These are phyloP conservation scores for Talaromyces piceae DNA, from an alignment of 2,329 filamentous ascomycete species.

Conservation along the genomic window DNA sequence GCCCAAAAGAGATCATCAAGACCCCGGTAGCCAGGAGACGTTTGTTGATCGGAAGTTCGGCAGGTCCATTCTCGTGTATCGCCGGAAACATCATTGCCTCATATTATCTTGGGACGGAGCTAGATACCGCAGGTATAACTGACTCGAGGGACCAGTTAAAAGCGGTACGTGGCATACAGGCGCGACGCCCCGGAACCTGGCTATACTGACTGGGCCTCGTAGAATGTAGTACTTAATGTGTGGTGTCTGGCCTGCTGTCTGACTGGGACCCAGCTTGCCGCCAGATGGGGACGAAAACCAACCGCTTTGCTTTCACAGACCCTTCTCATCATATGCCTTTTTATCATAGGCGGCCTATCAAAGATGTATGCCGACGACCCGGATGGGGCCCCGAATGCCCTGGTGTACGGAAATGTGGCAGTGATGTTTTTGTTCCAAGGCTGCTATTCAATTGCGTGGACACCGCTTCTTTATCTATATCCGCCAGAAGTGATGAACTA, in stretches of 20 bases:
- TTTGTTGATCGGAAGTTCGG: slow-evolving; percentile 33
- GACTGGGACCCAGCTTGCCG: slow-evolving; percentile 37
- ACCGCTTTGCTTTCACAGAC: slow-evolving; percentile 35
- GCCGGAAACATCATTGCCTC: slow-evolving; percentile 36
- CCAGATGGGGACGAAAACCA: slow-evolving; percentile 39
- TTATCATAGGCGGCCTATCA: slow-evolving; percentile 45
- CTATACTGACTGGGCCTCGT: neutral
- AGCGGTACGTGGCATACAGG: slow-evolving; percentile 14
- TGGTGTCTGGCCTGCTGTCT: slow-evolving; percentile 42
- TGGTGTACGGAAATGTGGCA: slow-evolving; percentile 40
- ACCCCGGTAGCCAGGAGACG: slow-evolving; percentile 31
- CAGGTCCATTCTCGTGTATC: slow-evolving; percentile 28
- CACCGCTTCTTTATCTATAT: slow-evolving; percentile 43
- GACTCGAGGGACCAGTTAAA: slow-evolving; percentile 36
- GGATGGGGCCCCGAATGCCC: slow-evolving; percentile 14
- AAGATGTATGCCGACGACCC: slow-evolving; percentile 30
- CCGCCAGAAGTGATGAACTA: slow-evolving; percentile 46
- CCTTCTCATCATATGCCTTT: slow-evolving; percentile 32
- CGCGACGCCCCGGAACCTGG: too few relatives aligned
- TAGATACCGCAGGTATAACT: slow-evolving; percentile 42
- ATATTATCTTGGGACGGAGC: slow-evolving; percentile 37
- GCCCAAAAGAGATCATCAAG: slow-evolving; percentile 30
- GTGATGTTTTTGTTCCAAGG: slow-evolving; percentile 48
- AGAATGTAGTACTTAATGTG: slow-evolving; percentile 46
- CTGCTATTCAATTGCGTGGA: slow-evolving; percentile 46